Percentiles rank a stretch among this genome's conserved stretches.
phyloP scores from a whole-genome alignment of 257 asterid genomes.

The Petrea volubilis region DNA sequence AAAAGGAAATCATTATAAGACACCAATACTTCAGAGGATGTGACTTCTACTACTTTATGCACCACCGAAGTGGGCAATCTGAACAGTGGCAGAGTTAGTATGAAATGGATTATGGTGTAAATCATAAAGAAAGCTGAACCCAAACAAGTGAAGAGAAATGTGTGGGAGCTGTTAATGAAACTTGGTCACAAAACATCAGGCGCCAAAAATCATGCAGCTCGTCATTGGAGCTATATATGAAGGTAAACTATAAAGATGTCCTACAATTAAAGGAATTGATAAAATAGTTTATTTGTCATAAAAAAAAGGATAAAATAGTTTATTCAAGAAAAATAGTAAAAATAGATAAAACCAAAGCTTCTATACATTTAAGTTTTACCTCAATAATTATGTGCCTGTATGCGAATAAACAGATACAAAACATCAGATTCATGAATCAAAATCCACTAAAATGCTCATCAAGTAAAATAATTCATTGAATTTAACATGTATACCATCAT shows the following conservation, averaged over 20 bases:
- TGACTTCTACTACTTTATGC: slow-evolving; percentile 28
- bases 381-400: neutral
- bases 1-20: slow-evolving; percentile 8
- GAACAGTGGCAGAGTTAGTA: neutral
- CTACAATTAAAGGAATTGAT: neutral
- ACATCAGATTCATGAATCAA: neutral
- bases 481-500: neutral
- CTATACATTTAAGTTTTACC: neutral
- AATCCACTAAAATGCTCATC: neutral
- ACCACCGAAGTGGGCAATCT: neutral
- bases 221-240: neutral
- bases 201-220: neutral
- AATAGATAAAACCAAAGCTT: neutral
- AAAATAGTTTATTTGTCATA: too few species aligned
- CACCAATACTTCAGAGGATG: neutral
- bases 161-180: neutral
- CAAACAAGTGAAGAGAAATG: neutral
- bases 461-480: neutral
- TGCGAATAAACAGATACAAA: neutral
- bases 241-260: neutral
- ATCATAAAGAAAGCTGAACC: neutral
- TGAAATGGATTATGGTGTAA: neutral
- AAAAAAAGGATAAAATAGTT: too few species aligned
- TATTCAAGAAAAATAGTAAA: neutral
- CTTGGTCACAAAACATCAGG: neutral